These are phyloP conservation scores for Fonsecaea nubica DNA, from an alignment of 2,329 filamentous ascomycete species.

Conservation along the genomic window DNA sequence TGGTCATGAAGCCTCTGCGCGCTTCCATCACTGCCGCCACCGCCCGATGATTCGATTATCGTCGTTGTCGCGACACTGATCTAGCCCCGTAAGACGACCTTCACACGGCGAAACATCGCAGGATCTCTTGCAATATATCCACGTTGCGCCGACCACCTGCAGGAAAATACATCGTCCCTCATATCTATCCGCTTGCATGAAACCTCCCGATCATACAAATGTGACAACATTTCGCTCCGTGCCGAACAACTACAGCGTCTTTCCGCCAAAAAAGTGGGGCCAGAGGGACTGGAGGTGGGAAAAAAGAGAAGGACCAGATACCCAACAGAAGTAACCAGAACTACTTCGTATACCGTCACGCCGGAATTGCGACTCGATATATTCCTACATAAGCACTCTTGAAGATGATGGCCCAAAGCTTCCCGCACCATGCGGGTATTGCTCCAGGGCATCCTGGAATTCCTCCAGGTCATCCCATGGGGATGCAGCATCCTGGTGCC, in stretches of 20 bases:
- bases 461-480: constrained; percentile 67
- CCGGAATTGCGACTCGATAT: constrained; percentile 9
- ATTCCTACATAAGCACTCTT: constrained; percentile 42
- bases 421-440: constrained; percentile 64
- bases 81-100: constrained; percentile 26
- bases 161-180: neutral
- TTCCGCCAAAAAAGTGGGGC: constrained; percentile 33
- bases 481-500: constrained; percentile 63
- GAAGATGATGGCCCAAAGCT: constrained; percentile 63
- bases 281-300: constrained; percentile 28
- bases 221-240: constrained; percentile 23
- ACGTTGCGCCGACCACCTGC: neutral
- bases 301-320: constrained; percentile 24
- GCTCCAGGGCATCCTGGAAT: constrained; percentile 62
- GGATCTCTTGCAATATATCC: neutral
- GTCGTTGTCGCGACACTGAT: constrained; percentile 32
- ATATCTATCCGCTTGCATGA: constrained; percentile 2
- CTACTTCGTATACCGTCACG: neutral
- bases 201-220: constrained; percentile 20
- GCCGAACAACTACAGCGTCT: constrained; percentile 25
- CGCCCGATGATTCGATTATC: constrained; percentile 20
- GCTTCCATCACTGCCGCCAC: constrained; percentile 5
- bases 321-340: constrained; percentile 19
- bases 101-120: constrained; percentile 12
- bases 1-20: constrained; percentile 33